Evolutionary conservation across 1,139 yeast species (phyloP), one percentile per base, ranked within the genome.

Genomic region (Zygotorulaspora mrakii): DNA sequence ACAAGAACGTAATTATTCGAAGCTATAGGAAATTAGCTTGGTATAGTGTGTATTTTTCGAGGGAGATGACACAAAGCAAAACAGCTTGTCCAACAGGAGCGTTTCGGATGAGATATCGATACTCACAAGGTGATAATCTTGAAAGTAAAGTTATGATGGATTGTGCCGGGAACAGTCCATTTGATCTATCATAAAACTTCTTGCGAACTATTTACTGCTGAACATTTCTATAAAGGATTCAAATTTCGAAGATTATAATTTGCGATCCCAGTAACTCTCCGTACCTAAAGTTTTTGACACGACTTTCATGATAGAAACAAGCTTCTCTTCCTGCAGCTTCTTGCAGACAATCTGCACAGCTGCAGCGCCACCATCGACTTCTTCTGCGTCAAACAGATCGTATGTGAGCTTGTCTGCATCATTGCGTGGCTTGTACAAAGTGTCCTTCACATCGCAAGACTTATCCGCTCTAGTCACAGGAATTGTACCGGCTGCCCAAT

Each of bases 401-500:
- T 55, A 54, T 23, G 53, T 57, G 33, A 43, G 39, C 23, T 47
- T 53, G 36, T 57, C 61, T 35, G 37, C 33, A 14, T 39, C 43
- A 42, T 50, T 55, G 20, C 55, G 37, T 26, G 57, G 48, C 2
- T 42, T 40, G 23, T 40, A 43, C 10, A 12, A 8, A 9, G 12
- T 16, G 5, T 40, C 45, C 24, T 40, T 34, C 10, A 28, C 11
- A 16, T 43, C 46, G 20, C 37, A 9, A 3, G 13, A 18, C 54
- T 78, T 82, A 53, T 75, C 82, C 54, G 61, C 69, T 46, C 77
- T 59, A 7, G 83, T 82, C 6, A 82, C 73, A 55, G 81, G 85
- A 58, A 76, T 64, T 4, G 70, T 69, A 45, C 78, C 70, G 20
- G 78, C 69, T 34, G 85, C 81, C 53, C 76, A 67, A 55, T 79